These are phyloP conservation scores for Rhodotorula sp. DNA, from an alignment of 1,284 basidiomycete genomes.

Conservation along the genomic window DNA sequence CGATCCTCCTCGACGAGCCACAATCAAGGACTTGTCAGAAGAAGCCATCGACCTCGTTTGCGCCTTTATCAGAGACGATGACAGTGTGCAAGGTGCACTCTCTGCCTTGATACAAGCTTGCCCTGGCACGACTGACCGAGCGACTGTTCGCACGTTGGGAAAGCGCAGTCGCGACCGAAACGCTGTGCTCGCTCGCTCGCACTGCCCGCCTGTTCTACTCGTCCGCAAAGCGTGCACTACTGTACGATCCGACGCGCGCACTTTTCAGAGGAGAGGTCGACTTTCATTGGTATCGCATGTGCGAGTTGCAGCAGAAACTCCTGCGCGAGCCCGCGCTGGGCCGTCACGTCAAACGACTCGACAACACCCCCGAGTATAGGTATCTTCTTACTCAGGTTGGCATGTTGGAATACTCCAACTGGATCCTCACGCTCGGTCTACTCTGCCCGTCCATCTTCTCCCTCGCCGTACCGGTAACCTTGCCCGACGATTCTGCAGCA, in stretches of 20 bases:
- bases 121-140: no score
- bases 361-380: neutral
- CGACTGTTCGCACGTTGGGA: no score
- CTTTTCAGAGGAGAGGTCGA: no score
- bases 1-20: no score
- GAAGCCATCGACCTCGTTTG: slow-evolving; percentile 8
- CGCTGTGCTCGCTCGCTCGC: neutral
- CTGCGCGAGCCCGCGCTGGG: neutral
- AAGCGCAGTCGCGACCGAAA: neutral
- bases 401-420: no score
- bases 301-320: neutral
- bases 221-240: neutral
- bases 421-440: neutral
- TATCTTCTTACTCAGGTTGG: no score
- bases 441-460: neutral
- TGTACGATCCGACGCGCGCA: neutral
- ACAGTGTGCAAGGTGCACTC: no score
- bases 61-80: neutral
- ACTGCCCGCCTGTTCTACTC: neutral
- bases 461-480: neutral
- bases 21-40: neutral
- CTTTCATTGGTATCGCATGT: no score
- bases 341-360: neutral
- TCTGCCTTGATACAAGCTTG: no score
- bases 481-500: neutral